Evolutionary conservation across 2,329 filamentous ascomycete genomes (phyloP).

Genomic region (Diaporthe batatas): DNA sequence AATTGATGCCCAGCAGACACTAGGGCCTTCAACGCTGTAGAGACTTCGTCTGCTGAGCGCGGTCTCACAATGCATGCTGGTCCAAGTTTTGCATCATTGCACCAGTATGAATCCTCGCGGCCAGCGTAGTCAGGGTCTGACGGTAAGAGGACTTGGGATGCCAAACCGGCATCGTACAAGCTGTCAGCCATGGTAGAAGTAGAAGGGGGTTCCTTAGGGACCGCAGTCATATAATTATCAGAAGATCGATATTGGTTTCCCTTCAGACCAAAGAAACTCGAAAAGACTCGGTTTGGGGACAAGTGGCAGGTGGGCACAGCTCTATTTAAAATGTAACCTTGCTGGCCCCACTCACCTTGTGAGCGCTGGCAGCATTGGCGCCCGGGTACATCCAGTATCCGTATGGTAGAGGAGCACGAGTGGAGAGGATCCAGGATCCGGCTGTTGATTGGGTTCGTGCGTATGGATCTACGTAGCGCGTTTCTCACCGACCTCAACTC

Average conservation of each 20-base stretch:
- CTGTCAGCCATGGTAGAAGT: neutral
- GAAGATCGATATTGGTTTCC: neutral
- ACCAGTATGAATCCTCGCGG: constrained; percentile 26
- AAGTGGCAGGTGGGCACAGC: neutral
- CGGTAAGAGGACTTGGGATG: constrained; percentile 13
- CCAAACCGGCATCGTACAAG: neutral
- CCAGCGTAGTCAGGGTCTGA: neutral
- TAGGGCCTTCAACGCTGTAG: constrained; percentile 3
- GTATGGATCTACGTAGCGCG: neutral
- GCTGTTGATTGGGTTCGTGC: neutral
- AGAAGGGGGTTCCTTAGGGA: neutral
- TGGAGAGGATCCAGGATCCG: constrained; percentile 11
- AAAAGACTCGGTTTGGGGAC: neutral
- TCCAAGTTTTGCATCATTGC: neutral
- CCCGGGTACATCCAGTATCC: neutral
- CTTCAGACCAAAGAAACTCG: neutral
- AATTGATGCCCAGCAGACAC: constrained; percentile 5
- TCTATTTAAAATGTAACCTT: neutral
- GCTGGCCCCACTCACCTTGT: neutral
- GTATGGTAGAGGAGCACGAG: neutral
- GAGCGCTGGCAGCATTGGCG: neutral
- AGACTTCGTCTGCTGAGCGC: constrained; percentile 10
- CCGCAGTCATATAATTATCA: neutral
- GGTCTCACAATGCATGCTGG: constrained; percentile 27
- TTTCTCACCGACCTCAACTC: neutral